Base-by-base conservation (phyloP, 345 rosid genomes). In the Syzygium grande region DNA sequence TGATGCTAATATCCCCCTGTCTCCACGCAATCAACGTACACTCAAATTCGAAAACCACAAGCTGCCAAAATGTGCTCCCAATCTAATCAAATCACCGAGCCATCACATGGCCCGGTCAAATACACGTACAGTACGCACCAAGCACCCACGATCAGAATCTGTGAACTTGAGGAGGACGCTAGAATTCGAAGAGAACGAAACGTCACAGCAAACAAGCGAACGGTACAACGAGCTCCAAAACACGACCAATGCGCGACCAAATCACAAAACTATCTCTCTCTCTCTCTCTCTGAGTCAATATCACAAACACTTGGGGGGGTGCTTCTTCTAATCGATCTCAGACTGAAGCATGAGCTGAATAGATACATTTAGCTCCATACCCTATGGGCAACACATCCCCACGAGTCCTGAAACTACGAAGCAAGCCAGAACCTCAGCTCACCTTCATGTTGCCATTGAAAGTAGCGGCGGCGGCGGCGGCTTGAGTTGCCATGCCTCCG, bases 371-470 rank as follows among this genome's bases (percentile, higher is more conserved):
- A 73, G 27, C 83, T 19, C 49, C 83, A 11, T 73, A 19, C 11
- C 0, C 25, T 6, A 0, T 16, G 22, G 27, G 7, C 25, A 38
- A 19, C 25, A 38, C 49, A 2, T 19, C 83, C 21, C 83, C 49
- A 10, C 49, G 27, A 41, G 83, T 34, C 56, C 30, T 9, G 9
- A 34, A 15, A 30, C 21, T 27, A 73, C 11, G 61, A 78, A 30
- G 51, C 21, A 12, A 73, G 30, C 1, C 3, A 59, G 38, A 7
- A 9, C 59, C 46, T 85, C 54, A 52, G 12, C 30, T 59, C 51
- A 86, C 97, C 94, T 94, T 95, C 87, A 93, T 54, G 89, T 94
- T 95, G 86, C 95, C 97, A 68, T 61, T 93, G 87, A 93, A 90
- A 27, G 93, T 38, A 73, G 83, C 41, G 9, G 89, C 85, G 59